Conservation (phyloP, 139 green algal species). For the Auxenochlorella protothecoides region DNA sequence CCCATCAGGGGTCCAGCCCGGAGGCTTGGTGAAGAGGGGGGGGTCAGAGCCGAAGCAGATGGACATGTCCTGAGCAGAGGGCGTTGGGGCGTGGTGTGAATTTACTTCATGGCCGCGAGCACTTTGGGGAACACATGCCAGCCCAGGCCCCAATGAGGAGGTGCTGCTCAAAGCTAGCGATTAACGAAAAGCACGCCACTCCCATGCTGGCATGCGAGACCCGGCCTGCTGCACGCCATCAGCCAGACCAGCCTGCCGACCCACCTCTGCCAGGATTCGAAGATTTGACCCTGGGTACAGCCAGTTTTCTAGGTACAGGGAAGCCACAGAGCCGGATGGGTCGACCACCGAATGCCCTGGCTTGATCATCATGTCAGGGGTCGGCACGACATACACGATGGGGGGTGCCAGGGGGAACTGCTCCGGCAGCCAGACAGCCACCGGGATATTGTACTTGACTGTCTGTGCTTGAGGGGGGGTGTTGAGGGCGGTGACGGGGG, state of each 20-base stretch:
- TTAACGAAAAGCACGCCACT: background rate
- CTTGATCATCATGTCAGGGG: slow-evolving; percentile 84
- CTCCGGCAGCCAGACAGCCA: slow-evolving; percentile 73
- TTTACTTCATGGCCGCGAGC: no score
- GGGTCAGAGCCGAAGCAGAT: slow-evolving; percentile 73
- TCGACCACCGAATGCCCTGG: slow-evolving; percentile 64
- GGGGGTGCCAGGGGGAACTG: slow-evolving; percentile 58
- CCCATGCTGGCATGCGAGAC: no score
- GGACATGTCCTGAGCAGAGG: slow-evolving; percentile 38
- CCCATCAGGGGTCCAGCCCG: slow-evolving; percentile 15
- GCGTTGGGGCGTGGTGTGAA: background rate
- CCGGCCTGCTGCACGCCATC: background rate
- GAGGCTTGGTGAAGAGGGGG: slow-evolving; percentile 67
- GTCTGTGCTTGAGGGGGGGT: slow-evolving; percentile 21
- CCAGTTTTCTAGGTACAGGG: slow-evolving; percentile 39
- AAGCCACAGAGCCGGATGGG: slow-evolving; percentile 42
- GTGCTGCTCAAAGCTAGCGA: background rate
- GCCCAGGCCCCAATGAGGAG: background rate
- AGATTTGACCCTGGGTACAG: slow-evolving; percentile 26
- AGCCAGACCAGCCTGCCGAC: background rate
- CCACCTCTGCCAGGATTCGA: slow-evolving; percentile 23
- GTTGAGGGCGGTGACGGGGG: no score
- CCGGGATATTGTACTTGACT: slow-evolving; percentile 89
- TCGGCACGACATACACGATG: slow-evolving; percentile 73
- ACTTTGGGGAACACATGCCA: no score